These are phyloP conservation scores for Cordyceps tenuipes DNA, from an alignment of 2,329 filamentous ascomycete genomes.

Conservation along the genomic window DNA sequence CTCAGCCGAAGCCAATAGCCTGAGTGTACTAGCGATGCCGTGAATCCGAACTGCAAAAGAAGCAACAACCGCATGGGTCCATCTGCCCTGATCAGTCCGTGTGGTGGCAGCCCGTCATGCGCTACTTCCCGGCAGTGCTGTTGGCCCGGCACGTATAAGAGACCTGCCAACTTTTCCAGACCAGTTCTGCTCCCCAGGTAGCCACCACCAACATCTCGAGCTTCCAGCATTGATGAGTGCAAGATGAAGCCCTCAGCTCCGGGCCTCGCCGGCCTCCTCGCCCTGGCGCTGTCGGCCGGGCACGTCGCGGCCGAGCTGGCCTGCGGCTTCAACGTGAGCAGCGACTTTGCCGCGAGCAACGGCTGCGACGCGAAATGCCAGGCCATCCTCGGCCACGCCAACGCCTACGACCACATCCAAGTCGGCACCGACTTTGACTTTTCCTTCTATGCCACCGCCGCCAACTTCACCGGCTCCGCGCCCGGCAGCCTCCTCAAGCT, in stretches of 20 bases:
- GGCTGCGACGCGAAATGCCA: background rate
- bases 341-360: background rate
- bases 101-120: too few relatives aligned
- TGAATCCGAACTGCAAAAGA: too few relatives aligned
- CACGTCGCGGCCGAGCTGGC: background rate
- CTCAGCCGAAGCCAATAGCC: background rate
- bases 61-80: too few relatives aligned
- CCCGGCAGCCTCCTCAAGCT: conserved; percentile 16
- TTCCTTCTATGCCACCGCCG: background rate
- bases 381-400: background rate
- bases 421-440: conserved; percentile 4
- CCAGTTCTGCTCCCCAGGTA: too few relatives aligned
- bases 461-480: conserved; percentile 13
- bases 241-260: background rate
- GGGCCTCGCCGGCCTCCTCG: background rate
- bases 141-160: background rate
- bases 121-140: too few relatives aligned
- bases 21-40: too few relatives aligned
- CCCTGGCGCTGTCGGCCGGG: background rate
- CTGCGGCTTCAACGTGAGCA: background rate
- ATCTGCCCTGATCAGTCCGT: too few relatives aligned
- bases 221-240: background rate
- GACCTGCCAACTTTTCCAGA: background rate
- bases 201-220: too few relatives aligned
- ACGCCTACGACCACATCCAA: background rate